A percentile compares a stretch with the other conserved stretches of the same genome.
Evolutionary conservation across 148 eudicot genomes (phyloP).

Genomic region (Rhododendron griersonianum): DNA sequence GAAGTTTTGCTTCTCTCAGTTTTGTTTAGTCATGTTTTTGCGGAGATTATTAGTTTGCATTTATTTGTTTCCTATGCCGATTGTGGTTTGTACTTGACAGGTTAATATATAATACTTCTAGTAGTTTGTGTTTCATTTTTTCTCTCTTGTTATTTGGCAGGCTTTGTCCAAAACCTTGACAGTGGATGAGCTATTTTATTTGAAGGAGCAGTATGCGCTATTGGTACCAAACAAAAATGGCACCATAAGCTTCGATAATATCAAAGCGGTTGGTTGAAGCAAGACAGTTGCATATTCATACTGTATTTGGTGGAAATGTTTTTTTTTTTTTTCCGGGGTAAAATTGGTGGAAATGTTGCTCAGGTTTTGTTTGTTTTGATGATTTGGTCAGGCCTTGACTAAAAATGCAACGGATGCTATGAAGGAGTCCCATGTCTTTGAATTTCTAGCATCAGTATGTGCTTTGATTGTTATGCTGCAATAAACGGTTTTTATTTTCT

Average conservation of each 20-base stretch:
- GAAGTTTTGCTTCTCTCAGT: slow-evolving; percentile 1
- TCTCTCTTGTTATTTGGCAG: slow-evolving; percentile 30
- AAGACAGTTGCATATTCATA: not conserved
- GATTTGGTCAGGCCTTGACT: slow-evolving; percentile 57
- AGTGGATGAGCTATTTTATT: slow-evolving; percentile 57
- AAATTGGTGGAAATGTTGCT: not conserved
- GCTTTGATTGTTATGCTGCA: slow-evolving; percentile 2
- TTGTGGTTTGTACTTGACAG: not conserved
- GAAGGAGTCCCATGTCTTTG: slow-evolving; percentile 78
- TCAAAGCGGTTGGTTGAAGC: slow-evolving; percentile 50
- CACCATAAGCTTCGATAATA: slow-evolving; percentile 58
- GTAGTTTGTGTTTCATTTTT: not conserved
- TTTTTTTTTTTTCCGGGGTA: not conserved
- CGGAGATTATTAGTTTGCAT: not conserved
- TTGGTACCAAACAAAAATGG: slow-evolving; percentile 71
- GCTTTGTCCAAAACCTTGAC: slow-evolving; percentile 73
- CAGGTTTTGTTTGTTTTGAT: not conserved
- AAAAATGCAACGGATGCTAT: slow-evolving; percentile 77
- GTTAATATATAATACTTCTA: not conserved
- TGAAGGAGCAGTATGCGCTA: slow-evolving; percentile 63
- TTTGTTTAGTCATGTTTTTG: not conserved
- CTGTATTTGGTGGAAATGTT: not conserved
- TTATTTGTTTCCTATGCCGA: not conserved
- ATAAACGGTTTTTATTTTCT: not conserved
- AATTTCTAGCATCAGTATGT: slow-evolving; percentile 58